phyloP scores from a whole-genome alignment of 2,329 filamentous ascomycete species.

The Eutypa lata region DNA sequence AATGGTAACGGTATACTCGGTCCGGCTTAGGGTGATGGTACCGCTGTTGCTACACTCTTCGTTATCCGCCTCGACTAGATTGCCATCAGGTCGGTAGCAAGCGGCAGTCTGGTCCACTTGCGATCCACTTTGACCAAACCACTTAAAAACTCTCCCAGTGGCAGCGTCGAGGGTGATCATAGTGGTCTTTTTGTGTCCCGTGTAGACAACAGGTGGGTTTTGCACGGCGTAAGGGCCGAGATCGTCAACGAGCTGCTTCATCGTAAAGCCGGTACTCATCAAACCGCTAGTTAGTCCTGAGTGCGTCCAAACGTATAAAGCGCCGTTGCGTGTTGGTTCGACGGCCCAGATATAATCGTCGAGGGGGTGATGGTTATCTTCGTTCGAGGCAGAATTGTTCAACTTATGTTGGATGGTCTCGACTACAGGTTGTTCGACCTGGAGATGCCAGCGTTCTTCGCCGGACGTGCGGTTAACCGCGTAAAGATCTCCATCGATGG shows the following conservation, averaged over 20 bases:
- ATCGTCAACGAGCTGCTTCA: conserved; percentile 85
- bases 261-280: conserved; percentile 66
- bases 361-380: conserved; percentile 60
- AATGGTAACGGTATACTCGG: conserved; percentile 87
- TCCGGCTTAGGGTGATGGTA: conserved; percentile 78
- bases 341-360: conserved; percentile 95
- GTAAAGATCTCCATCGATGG: conserved; percentile 95
- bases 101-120: conserved; percentile 69
- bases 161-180: conserved; percentile 86
- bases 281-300: conserved; percentile 56
- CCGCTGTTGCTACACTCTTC: conserved; percentile 78
- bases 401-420: conserved; percentile 79
- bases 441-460: conserved; percentile 78
- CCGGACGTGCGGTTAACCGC: conserved; percentile 87
- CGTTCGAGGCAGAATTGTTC: conserved; percentile 55
- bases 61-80: conserved; percentile 59
- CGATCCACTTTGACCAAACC: conserved; percentile 73
- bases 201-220: conserved; percentile 80
- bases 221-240: conserved; percentile 72
- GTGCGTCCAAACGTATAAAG: conserved; percentile 81
- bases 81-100: conserved; percentile 67
- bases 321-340: conserved; percentile 83
- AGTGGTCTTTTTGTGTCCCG: conserved; percentile 84
- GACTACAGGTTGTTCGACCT: conserved; percentile 82
- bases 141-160: conserved; percentile 77